These are phyloP conservation scores for Boletus bicolor DNA, from an alignment of 768 basidiomycete genomes.

Conservation along the genomic window DNA sequence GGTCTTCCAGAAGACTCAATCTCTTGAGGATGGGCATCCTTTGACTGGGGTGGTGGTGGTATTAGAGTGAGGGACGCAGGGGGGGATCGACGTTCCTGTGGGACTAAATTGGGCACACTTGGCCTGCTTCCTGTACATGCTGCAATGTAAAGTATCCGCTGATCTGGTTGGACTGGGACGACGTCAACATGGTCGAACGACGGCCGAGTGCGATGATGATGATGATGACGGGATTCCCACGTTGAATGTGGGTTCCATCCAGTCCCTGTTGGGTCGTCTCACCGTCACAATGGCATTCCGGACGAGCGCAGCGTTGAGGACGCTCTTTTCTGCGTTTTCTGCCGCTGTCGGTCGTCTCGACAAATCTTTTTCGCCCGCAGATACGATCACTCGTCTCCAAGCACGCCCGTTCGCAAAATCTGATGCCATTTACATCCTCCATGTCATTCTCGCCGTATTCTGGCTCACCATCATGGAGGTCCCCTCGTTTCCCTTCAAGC, in stretches of 20 bases:
- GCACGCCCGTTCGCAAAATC: slow-evolving; percentile 52
- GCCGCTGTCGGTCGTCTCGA: slow-evolving; percentile 68
- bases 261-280: too few species aligned
- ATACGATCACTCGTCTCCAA: slow-evolving; percentile 59
- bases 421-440: slow-evolving; percentile 64
- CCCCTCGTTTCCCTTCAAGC: slow-evolving; percentile 70
- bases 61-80: neutral
- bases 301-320: slow-evolving; percentile 3
- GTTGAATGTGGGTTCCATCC: too few species aligned
- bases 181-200: neutral
- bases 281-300: slow-evolving; percentile 3
- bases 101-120: slow-evolving; percentile 3
- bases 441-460: slow-evolving; percentile 58
- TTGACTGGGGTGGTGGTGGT: slow-evolving; percentile 1
- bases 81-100: neutral
- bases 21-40: slow-evolving; percentile 17
- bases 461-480: slow-evolving; percentile 72
- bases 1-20: slow-evolving; percentile 41
- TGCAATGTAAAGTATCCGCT: neutral
- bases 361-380: slow-evolving; percentile 68
- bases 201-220: neutral
- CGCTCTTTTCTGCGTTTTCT: slow-evolving; percentile 44
- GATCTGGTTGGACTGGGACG: neutral
- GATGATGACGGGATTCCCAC: neutral
- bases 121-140: neutral